Evolutionary conservation across 352 stramenopile genomes (phyloP), one percentile per base, ranked within the genome.

Genomic region (Globisporangium radiosum): DNA sequence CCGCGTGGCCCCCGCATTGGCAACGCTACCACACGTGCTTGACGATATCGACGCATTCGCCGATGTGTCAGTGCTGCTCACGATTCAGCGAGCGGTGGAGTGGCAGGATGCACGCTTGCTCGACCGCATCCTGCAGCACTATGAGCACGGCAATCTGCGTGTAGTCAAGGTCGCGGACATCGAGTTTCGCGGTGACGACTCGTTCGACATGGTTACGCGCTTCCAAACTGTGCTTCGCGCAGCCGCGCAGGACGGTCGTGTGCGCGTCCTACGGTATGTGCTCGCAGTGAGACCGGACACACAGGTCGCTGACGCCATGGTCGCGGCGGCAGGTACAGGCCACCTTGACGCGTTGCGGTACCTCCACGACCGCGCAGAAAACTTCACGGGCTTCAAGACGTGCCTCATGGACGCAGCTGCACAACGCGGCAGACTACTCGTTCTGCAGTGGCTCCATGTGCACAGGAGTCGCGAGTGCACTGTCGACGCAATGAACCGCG

Each of bases 101-200:
- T 9, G 14, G 6, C 19, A 52, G 25, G 54, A 59, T 8, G 43
- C 45, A 47, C 14, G 3, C 11, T 44, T 59, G 13, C 45, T 59
- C 13, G 54, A 59, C 11, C 54, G 54, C 14, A 59, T 59, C 15
- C 44, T 59, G 14, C 25, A n/a, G 10, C 43, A 59, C 45, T 59
- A 59, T 33, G 25, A 25, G 3, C 9, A 33, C 11, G 42, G 42
- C 1, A 52, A 59, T 44, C 7, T 9, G 54, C 42, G 54, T n/a
- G 54, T 52, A 10, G 25, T 59, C 25, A 59, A 59, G 15, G 19
- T 17, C 44, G 45, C 45, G 11, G 54, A 59, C 42, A 36, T 59
- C 33, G 54, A 59, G 13, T 59, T 52, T 33, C 54, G 54, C 54
- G 54, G 54, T 11, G 54, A 59, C 45, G 42, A 59, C 11, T 45